These are phyloP conservation scores for Trichophyton benhamiae DNA, from an alignment of 2,329 filamentous ascomycete genomes.

Conservation along the genomic window DNA sequence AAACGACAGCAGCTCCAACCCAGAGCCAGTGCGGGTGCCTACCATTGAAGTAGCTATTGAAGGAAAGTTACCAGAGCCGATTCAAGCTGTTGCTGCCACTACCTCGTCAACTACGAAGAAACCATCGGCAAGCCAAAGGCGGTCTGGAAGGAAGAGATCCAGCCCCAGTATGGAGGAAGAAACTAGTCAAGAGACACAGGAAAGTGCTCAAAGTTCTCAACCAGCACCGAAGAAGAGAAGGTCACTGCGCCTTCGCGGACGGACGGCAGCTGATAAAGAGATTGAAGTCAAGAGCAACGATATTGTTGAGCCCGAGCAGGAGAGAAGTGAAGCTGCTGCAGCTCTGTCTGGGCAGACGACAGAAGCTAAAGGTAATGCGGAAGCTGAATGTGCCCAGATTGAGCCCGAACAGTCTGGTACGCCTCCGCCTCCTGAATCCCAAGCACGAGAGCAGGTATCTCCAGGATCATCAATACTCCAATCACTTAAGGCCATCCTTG, in stretches of 20 bases:
- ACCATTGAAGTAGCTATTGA: neutral
- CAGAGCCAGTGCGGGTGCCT: neutral
- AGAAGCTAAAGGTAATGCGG: neutral
- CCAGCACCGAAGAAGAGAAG: constrained; percentile 19
- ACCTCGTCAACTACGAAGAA: neutral
- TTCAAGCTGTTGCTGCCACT: neutral
- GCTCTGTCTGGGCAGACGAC: neutral
- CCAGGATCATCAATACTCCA: constrained; percentile 34
- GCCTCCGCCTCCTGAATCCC: neutral
- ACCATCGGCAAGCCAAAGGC: neutral
- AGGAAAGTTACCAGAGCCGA: neutral
- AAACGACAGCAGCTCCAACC: neutral
- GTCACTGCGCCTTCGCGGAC: constrained; percentile 21
- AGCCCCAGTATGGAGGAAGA: neutral
- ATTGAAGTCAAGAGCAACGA: neutral
- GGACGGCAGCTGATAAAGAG: constrained; percentile 9
- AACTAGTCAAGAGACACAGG: neutral
- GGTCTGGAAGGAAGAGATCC: neutral
- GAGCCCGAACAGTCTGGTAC: neutral
- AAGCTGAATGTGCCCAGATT: neutral
- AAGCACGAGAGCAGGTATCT: neutral
- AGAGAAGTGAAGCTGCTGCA: neutral
- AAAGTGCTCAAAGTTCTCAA: neutral
- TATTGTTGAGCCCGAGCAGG: neutral
- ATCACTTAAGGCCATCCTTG: constrained; percentile 45